Percentiles rank a stretch among this genome's conserved stretches.
phyloP scores from a whole-genome alignment of 2,329 filamentous ascomycete genomes.

The Ceratocystiopsis sp. region DNA sequence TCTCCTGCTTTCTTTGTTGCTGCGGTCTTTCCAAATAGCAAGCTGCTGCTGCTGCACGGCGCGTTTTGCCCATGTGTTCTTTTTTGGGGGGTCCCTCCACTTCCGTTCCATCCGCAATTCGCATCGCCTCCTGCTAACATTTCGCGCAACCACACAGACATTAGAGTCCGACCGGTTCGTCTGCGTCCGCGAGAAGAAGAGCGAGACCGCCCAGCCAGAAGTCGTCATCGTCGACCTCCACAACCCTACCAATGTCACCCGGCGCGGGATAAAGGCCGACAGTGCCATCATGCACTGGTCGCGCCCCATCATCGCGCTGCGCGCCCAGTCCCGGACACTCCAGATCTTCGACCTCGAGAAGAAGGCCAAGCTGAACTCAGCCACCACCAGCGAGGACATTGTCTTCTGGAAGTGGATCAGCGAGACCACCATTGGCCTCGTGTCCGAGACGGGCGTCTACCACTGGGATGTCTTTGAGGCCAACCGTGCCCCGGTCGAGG shows the following conservation, averaged over 20 bases:
- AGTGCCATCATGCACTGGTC: slow-evolving; percentile 99
- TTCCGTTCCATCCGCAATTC: not conserved
- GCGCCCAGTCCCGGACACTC: slow-evolving; percentile 82
- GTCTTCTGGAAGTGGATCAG: slow-evolving; percentile 99
- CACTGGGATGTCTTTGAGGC: slow-evolving; percentile 96
- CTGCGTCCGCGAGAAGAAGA: slow-evolving; percentile 89
- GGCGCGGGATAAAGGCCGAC: slow-evolving; percentile 93
- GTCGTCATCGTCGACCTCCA: slow-evolving; percentile 97
- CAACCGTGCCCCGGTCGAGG: slow-evolving; percentile 65
- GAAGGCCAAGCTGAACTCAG: slow-evolving; percentile 93
- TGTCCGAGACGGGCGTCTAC: slow-evolving; percentile 81
- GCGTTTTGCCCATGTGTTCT: not conserved
- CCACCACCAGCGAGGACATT: slow-evolving; percentile 92
- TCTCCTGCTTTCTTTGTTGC: slow-evolving; percentile 2
- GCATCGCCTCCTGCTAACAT: slow-evolving; percentile 1
- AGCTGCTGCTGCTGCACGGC: not conserved
- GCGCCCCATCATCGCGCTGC: slow-evolving; percentile 89
- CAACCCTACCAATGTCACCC: slow-evolving; percentile 89
- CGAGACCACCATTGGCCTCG: slow-evolving; percentile 70
- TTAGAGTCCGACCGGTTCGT: slow-evolving; percentile 95
- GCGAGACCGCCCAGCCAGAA: slow-evolving; percentile 68
- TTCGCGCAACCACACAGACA: slow-evolving; percentile 39
- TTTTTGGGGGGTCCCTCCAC: not conserved
- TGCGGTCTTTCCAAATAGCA: not conserved
- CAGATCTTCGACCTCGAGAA: slow-evolving; percentile 92